Percentiles rank a stretch among this genome's conserved stretches.
These are phyloP conservation scores for Argentina anserina DNA, from an alignment of 306 rosid genomes.

Conservation along the genomic window DNA sequence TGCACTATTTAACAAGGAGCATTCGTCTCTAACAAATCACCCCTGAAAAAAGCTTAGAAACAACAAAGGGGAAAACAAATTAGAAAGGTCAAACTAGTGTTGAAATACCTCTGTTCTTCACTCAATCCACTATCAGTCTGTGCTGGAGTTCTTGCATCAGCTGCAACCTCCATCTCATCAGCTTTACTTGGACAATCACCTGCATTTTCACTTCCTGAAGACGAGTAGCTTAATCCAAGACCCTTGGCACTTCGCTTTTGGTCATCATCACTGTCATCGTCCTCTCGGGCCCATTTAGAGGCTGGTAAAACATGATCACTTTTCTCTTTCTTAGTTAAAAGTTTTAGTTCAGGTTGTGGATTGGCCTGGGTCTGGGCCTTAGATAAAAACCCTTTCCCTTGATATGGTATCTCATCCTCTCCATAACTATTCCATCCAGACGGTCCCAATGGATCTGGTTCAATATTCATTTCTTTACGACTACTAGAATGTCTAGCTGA, in stretches of 20 bases:
- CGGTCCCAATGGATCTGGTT: slow-evolving; percentile 54
- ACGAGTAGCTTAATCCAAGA: slow-evolving; percentile 84
- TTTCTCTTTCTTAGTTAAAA: slow-evolving; percentile 68
- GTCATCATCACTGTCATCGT: slow-evolving; percentile 91
- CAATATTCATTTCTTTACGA: slow-evolving; percentile 54
- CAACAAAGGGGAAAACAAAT: slow-evolving; percentile 6
- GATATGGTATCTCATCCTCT: slow-evolving; percentile 48
- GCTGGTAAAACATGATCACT: slow-evolving; percentile 77
- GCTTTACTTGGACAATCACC: slow-evolving; percentile 60
- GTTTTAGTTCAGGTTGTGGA: slow-evolving; percentile 74
- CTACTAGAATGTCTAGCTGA: slow-evolving; percentile 61
- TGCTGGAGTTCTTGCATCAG: slow-evolving; percentile 51
- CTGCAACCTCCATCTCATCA: slow-evolving; percentile 69
- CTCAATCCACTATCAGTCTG: slow-evolving; percentile 78
- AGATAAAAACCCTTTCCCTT: slow-evolving; percentile 52
- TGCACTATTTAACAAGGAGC: neutral
- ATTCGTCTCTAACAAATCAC: neutral
- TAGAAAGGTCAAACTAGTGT: neutral
- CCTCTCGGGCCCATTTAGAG: slow-evolving; percentile 99
- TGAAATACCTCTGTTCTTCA: slow-evolving; percentile 77
- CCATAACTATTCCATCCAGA: slow-evolving; percentile 68
- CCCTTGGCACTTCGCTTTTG: slow-evolving; percentile 58
- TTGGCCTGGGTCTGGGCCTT: slow-evolving; percentile 53
- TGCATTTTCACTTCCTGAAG: slow-evolving; percentile 95
- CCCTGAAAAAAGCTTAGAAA: neutral